Percentiles rank a stretch among this genome's conserved stretches.
phyloP scores from a whole-genome alignment of 768 basidiomycete species.

The Pleurotus platypus region DNA sequence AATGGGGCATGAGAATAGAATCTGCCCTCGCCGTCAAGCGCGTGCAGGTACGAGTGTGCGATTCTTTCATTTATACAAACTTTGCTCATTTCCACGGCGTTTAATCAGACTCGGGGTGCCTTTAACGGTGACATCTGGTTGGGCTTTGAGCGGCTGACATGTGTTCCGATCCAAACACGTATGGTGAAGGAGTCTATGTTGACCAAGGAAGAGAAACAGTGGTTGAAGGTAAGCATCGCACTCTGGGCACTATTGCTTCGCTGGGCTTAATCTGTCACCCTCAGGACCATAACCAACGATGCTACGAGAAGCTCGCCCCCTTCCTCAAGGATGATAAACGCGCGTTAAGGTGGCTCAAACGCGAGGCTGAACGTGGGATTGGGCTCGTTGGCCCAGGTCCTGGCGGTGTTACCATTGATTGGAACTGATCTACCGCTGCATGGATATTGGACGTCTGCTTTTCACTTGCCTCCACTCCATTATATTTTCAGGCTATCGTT shows the following conservation, averaged over 20 bases:
- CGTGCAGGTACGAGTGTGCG: constrained; percentile 34
- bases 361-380: constrained; percentile 73
- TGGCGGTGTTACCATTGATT: constrained; percentile 74
- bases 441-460: background rate
- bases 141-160: constrained; percentile 88
- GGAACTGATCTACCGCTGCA: constrained; percentile 53
- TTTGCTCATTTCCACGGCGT: no score
- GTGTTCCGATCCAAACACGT: constrained; percentile 89
- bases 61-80: no score
- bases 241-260: constrained; percentile 7
- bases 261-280: background rate
- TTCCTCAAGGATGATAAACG: constrained; percentile 74
- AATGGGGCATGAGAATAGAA: constrained; percentile 92
- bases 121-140: constrained; percentile 80
- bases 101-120: constrained; percentile 58
- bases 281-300: constrained; percentile 79
- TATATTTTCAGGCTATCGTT: background rate
- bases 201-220: constrained; percentile 79
- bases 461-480: background rate
- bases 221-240: constrained; percentile 65
- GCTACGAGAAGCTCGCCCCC: constrained; percentile 61
- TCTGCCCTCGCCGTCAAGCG: constrained; percentile 75
- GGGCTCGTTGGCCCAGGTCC: constrained; percentile 63
- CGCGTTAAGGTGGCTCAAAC: constrained; percentile 75
- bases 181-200: constrained; percentile 87